Conservation (phyloP, 2,329 filamentous ascomycete genomes). For the Paracoccidioides lutzii region DNA sequence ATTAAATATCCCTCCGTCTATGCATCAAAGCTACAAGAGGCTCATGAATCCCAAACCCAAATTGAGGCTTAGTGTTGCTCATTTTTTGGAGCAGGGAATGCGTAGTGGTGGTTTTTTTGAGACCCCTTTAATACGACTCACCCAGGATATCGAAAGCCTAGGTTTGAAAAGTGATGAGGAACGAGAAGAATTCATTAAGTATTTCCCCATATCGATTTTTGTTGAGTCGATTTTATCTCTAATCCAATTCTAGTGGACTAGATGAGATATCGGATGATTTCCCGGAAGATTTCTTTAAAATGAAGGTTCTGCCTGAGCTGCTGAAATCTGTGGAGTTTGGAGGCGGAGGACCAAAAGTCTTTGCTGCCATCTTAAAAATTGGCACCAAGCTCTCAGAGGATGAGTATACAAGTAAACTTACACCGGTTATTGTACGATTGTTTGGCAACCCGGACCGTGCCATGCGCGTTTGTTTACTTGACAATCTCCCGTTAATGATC, state of each 20-base stretch:
- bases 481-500: constrained; percentile 82
- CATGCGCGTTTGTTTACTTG: constrained; percentile 77
- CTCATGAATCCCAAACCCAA: constrained; percentile 84
- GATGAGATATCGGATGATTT: constrained; percentile 85
- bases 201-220: constrained; percentile 7
- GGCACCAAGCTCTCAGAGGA: constrained; percentile 74
- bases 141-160: constrained; percentile 82
- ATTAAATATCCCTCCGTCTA: constrained; percentile 70
- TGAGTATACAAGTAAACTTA: constrained; percentile 74
- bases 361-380: constrained; percentile 81
- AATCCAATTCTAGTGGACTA: constrained; percentile 45
- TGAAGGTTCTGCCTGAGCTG: constrained; percentile 88
- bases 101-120: constrained; percentile 80
- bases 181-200: constrained; percentile 70
- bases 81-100: constrained; percentile 82
- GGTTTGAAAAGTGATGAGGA: constrained; percentile 78
- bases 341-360: constrained; percentile 83
- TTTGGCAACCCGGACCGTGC: constrained; percentile 88
- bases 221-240: background rate
- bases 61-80: constrained; percentile 64
- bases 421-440: constrained; percentile 71
- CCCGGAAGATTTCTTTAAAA: constrained; percentile 94
- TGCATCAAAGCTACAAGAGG: constrained; percentile 85
- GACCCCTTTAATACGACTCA: constrained; percentile 79
- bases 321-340: constrained; percentile 99